Conservation (phyloP, 306 rosid genomes). For the Gillenia trifoliata region DNA sequence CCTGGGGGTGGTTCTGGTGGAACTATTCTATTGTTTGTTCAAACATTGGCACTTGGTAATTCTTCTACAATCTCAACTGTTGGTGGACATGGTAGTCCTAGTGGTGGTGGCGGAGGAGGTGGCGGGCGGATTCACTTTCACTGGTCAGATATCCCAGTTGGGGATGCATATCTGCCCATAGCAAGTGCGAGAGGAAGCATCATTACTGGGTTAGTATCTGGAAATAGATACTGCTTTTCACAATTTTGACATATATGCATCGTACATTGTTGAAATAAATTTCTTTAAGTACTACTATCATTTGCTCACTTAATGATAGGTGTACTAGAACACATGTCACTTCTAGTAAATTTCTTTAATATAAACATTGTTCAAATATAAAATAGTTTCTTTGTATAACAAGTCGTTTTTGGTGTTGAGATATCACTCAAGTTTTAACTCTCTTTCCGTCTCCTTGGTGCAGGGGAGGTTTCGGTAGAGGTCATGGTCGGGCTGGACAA, state of each 20-base stretch:
- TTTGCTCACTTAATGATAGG: background rate
- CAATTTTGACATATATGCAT: background rate
- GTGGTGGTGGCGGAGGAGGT: slow-evolving; percentile 94
- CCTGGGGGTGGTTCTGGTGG: slow-evolving; percentile 99
- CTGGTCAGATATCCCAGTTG: slow-evolving; percentile 76
- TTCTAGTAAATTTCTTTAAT: background rate
- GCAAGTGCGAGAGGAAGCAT: slow-evolving; percentile 77
- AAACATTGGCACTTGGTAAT: slow-evolving; percentile 50
- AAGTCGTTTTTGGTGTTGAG: background rate
- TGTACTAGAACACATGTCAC: background rate
- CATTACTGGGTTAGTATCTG: slow-evolving; percentile 53
- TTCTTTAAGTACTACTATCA: background rate
- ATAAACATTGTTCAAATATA: background rate
- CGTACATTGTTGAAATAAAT: background rate
- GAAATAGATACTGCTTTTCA: background rate
- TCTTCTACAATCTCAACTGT: slow-evolving; percentile 67
- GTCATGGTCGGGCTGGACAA: slow-evolving; percentile 72
- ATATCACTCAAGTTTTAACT: slow-evolving; percentile 3
- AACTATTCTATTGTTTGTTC: slow-evolving; percentile 80
- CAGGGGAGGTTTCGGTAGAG: slow-evolving; percentile 93
- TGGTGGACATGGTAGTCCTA: slow-evolving; percentile 83
- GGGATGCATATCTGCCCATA: slow-evolving; percentile 82
- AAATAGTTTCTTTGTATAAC: background rate
- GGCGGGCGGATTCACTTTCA: slow-evolving; percentile 98
- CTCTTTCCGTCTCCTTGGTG: slow-evolving; percentile 7